These are phyloP conservation scores for Arthrobotrys musiformis DNA, from an alignment of 2,329 filamentous ascomycete species.

Conservation along the genomic window DNA sequence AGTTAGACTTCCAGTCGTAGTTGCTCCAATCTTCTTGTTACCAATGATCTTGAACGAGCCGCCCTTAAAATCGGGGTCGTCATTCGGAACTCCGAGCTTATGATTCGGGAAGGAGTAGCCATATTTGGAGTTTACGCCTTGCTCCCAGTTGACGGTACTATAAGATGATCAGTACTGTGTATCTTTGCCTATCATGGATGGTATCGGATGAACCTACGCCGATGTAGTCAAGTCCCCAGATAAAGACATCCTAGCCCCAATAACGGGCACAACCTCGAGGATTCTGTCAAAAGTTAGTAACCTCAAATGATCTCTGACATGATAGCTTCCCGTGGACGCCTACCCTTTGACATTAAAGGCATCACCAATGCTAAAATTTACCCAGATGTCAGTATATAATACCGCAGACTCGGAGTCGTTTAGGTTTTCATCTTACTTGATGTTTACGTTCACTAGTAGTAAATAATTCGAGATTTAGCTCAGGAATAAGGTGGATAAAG, in stretches of 20 bases:
- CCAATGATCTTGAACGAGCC: conserved; percentile 23
- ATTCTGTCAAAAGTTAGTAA: conserved; percentile 34
- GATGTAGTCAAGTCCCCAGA: conserved; percentile 46
- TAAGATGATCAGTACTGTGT: conserved; percentile 24
- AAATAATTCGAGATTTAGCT: conserved; percentile 19
- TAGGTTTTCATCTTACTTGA: conserved; percentile 28
- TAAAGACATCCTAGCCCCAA: conserved; percentile 31
- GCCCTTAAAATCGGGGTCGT: conserved; percentile 14
- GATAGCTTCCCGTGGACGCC: neutral
- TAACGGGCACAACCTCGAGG: conserved; percentile 34
- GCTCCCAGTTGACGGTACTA: conserved; percentile 39
- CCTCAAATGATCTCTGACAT: neutral
- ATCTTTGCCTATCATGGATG: neutral
- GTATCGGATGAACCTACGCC: conserved; percentile 21
- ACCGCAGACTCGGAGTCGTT: neutral
- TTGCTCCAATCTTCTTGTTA: conserved; percentile 31
- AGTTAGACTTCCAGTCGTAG: conserved; percentile 26
- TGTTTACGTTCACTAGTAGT: conserved; percentile 31
- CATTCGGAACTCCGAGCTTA: conserved; percentile 31
- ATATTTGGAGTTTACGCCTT: conserved; percentile 35
- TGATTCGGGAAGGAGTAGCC: conserved; percentile 42
- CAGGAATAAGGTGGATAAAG: neutral
- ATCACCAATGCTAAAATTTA: conserved; percentile 38
- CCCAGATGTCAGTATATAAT: conserved; percentile 22
- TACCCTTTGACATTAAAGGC: conserved; percentile 49